These are phyloP conservation scores for Helicostylum pulchrum DNA, from an alignment of 192 early-diverging fungal species.

Conservation along the genomic window DNA sequence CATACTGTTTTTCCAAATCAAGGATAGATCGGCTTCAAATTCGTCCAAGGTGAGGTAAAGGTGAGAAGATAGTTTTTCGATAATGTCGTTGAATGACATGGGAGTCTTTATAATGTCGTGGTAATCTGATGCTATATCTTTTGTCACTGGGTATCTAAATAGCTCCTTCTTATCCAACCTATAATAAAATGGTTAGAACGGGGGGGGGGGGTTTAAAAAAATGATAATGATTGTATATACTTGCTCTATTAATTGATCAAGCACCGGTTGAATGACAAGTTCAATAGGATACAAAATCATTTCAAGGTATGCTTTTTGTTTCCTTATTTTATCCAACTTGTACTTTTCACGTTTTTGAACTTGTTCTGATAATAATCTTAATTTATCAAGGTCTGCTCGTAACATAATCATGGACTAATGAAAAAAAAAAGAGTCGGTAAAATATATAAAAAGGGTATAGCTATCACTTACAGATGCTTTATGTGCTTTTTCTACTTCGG, in stretches of 20 bases:
- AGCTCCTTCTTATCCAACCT: conserved; percentile 65
- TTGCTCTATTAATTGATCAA: conserved; percentile 60
- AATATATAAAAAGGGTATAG: neutral
- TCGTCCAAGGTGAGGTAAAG: conserved; percentile 56
- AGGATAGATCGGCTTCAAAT: conserved; percentile 68
- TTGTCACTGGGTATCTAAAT: conserved; percentile 68
- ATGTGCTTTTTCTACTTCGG: conserved; percentile 72
- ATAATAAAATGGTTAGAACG: neutral
- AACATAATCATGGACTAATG: conserved; percentile 44
- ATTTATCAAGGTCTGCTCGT: conserved; percentile 85
- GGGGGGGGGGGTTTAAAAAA: too few species aligned
- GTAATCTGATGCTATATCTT: conserved; percentile 73
- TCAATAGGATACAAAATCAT: conserved; percentile 68
- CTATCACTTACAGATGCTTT: conserved; percentile 22
- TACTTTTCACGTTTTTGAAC: conserved; percentile 71
- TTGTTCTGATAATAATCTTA: conserved; percentile 79
- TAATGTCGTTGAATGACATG: conserved; percentile 76
- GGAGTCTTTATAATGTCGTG: conserved; percentile 61
- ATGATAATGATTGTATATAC: neutral
- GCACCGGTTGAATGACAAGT: conserved; percentile 56
- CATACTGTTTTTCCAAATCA: conserved; percentile 73
- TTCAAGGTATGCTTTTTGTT: conserved; percentile 66
- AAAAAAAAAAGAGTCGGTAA: neutral
- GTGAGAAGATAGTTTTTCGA: conserved; percentile 49
- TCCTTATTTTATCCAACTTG: conserved; percentile 58